phyloP scores from a whole-genome alignment of 352 stramenopile genomes.

The Pythium periplocum region DNA sequence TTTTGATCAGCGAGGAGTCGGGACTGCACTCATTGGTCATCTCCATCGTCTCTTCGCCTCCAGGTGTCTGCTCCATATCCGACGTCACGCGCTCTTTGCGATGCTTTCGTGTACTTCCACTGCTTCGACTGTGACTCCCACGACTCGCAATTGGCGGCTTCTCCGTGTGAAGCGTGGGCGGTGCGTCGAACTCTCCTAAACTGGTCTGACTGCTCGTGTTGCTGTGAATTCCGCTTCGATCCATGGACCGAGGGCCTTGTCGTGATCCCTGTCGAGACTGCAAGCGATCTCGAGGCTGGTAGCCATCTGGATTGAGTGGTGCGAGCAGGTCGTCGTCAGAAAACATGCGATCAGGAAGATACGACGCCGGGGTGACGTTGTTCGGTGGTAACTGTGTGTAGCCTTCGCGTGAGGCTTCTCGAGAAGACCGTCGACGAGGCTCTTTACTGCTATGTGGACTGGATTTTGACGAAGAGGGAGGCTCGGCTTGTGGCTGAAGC shows the following conservation, averaged over 20 bases:
- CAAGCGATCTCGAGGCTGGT: constrained; percentile 66
- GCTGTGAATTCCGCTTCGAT: constrained; percentile 7
- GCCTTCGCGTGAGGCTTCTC: no score
- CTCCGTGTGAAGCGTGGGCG: constrained; percentile 9
- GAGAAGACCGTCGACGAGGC: no score
- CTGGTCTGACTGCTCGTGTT: constrained; percentile 22
- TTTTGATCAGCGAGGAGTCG: constrained; percentile 25
- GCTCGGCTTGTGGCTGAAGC: constrained; percentile 2
- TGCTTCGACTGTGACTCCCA: constrained; percentile 2
- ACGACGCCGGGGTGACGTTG: no score
- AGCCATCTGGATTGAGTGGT: constrained; percentile 34
- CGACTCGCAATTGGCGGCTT: constrained; percentile 21
- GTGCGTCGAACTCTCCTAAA: constrained; percentile 44
- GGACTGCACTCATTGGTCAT: constrained; percentile 11
- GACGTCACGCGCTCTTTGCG: neutral
- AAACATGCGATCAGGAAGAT: no score
- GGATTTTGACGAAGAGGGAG: constrained; percentile 1
- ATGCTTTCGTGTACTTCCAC: constrained; percentile 12
- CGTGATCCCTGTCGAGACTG: constrained; percentile 71
- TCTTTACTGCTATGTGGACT: constrained; percentile 4
- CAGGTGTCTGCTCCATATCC: no score
- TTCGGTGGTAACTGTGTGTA: no score
- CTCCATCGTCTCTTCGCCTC: neutral
- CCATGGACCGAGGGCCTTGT: constrained; percentile 34
- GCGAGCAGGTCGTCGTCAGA: constrained; percentile 33